These are phyloP conservation scores for Castanopsis chinensis DNA, from an alignment of 306 rosid genomes.

Conservation along the genomic window DNA sequence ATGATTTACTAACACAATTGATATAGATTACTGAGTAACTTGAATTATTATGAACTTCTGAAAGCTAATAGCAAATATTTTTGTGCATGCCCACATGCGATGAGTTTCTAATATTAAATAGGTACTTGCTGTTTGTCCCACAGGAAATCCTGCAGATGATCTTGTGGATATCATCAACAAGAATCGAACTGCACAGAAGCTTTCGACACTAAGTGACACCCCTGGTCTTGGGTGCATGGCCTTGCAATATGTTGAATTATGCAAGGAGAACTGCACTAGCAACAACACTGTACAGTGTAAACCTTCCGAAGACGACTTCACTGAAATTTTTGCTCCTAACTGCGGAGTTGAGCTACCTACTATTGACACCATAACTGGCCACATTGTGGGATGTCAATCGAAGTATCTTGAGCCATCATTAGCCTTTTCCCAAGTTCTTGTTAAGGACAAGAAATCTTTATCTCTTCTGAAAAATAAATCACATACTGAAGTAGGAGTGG, in stretches of 20 bases:
- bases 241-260: slow-evolving; percentile 65
- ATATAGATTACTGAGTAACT: too few species aligned
- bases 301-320: slow-evolving; percentile 86
- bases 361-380: slow-evolving; percentile 67
- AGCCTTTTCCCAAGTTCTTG: slow-evolving; percentile 56
- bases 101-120: neutral
- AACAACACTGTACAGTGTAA: slow-evolving; percentile 60
- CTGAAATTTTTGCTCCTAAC: slow-evolving; percentile 80
- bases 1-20: too few species aligned
- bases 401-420: slow-evolving; percentile 65
- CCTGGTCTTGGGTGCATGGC: slow-evolving; percentile 98
- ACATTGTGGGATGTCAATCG: slow-evolving; percentile 60
- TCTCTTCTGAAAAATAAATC: slow-evolving; percentile 66
- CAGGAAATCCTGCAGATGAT: slow-evolving; percentile 89
- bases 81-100: too few species aligned
- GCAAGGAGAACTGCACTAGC: slow-evolving; percentile 72
- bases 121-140: slow-evolving; percentile 18
- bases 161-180: slow-evolving; percentile 71
- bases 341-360: slow-evolving; percentile 95
- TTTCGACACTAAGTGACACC: slow-evolving; percentile 54
- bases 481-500: slow-evolving; percentile 79
- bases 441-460: slow-evolving; percentile 43
- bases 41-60: too few species aligned
- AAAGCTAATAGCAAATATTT: too few species aligned
- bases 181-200: slow-evolving; percentile 69